Percentiles rank a stretch among this genome's conserved stretches.
Conservation (phyloP, 2,329 filamentous ascomycete genomes). For the Paramyrothecium roridum region DNA sequence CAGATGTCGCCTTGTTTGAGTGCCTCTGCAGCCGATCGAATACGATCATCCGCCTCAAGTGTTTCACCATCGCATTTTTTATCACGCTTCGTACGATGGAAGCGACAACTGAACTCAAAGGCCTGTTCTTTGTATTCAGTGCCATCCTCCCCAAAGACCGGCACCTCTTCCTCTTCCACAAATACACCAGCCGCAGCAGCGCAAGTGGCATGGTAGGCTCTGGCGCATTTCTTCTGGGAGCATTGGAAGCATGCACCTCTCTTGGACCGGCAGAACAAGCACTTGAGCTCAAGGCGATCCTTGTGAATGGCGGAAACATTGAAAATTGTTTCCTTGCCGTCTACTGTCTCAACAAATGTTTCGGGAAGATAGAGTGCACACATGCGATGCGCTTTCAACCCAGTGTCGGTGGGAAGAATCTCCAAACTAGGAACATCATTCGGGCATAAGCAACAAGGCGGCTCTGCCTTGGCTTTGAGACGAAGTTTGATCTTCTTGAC, state of each 20-base stretch:
- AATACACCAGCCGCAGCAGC: slow-evolving; percentile 89
- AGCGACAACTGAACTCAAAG: slow-evolving; percentile 91
- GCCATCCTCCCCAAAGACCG: slow-evolving; percentile 85
- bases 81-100: slow-evolving; percentile 85
- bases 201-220: slow-evolving; percentile 93
- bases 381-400: slow-evolving; percentile 79
- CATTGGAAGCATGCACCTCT: slow-evolving; percentile 97
- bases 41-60: slow-evolving; percentile 67
- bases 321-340: slow-evolving; percentile 70
- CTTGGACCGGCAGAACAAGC: slow-evolving; percentile 90
- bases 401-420: slow-evolving; percentile 84
- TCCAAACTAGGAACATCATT: slow-evolving; percentile 82
- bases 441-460: slow-evolving; percentile 88
- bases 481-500: slow-evolving; percentile 80
- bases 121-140: slow-evolving; percentile 89
- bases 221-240: slow-evolving; percentile 87
- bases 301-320: slow-evolving; percentile 82
- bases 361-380: slow-evolving; percentile 92
- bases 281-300: slow-evolving; percentile 86
- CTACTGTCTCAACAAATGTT: slow-evolving; percentile 74
- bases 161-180: slow-evolving; percentile 81
- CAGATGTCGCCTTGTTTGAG: slow-evolving; percentile 74
- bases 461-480: slow-evolving; percentile 66
- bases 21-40: slow-evolving; percentile 64
- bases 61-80: slow-evolving; percentile 67